Evolutionary conservation across 805 yeast species (phyloP), one percentile per base, ranked within the genome.

Genomic region (Pichia nakasei): DNA sequence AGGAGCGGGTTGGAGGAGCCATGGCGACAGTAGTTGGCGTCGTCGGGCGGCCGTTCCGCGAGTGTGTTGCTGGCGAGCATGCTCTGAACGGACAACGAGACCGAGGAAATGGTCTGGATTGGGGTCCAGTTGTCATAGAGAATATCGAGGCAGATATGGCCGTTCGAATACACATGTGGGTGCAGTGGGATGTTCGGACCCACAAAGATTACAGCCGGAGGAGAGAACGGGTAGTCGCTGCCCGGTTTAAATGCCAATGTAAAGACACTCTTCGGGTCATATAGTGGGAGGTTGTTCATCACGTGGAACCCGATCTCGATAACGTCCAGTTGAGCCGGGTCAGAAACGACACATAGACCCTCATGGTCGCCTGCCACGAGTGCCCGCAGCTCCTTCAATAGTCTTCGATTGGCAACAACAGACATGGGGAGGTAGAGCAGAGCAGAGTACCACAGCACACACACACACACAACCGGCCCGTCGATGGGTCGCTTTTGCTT

Each of bases 101-200:
- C 59, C 1, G 74, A 63, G 34, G 69, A 69, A 1, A 78, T 58
- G 0, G 74, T 66, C 48, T 78, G 76, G 0, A 78, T 80, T 0
- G 86, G 85, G 0, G 83, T 68, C 86, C 86, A 80, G 35, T 73
- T 82, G 18, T 69, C 70, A 3, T 83, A 86, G 32, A 82, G 60
- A 2, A 83, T 61, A 53, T 82, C 77, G 19, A 82, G 63, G 55
- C 91, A 82, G n/a, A 82, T 82, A 53, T 83, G 89, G 1, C 89
- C 91, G 53, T 83, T 83, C 27, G 82, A 72, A 54, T 82, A 82
- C 3, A 82, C 68, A 54, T 82, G 91, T 0, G 91, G 91, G 54
- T 82, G 88, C 3, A 80, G 52, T 1, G 91, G 91, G 4, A 82
- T 71, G 40, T 48, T 49, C 2, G 37, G 20, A 2, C 52, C 52